Evolutionary conservation across 2,329 filamentous ascomycete species (phyloP).

Genomic region (Nemania sp.): DNA sequence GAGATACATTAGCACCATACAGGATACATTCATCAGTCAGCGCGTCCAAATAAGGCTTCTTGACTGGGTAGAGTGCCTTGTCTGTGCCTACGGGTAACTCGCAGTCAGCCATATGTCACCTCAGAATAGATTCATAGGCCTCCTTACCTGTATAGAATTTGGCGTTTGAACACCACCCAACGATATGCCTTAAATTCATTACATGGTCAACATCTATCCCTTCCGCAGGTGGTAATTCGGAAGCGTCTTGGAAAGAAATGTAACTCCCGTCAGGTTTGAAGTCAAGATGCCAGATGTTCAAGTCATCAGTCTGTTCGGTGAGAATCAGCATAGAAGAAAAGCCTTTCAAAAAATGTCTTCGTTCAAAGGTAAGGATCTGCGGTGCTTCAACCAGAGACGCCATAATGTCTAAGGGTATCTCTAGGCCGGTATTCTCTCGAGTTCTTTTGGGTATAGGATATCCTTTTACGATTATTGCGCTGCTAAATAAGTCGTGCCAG

Average conservation of each 20-base stretch:
- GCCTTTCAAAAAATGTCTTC: background rate
- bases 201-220: background rate
- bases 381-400: background rate
- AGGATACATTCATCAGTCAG: background rate
- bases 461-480: background rate
- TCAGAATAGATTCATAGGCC: background rate
- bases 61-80: background rate
- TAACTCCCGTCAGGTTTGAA: background rate
- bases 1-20: too few relatives aligned
- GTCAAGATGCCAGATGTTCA: background rate
- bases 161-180: background rate
- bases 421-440: background rate
- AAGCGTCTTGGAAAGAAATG: background rate
- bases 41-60: background rate
- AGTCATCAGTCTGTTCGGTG: background rate
- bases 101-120: background rate
- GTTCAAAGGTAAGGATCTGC: background rate
- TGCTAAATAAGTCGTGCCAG: background rate
- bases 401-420: background rate
- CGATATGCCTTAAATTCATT: background rate
- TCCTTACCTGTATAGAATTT: constrained; percentile 4
- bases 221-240: background rate
- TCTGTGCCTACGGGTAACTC: background rate
- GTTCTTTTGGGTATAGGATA: background rate
- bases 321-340: background rate